Evolutionary conservation across 345 rosid species (phyloP).

Genomic region (Eucalyptus microcorys): DNA sequence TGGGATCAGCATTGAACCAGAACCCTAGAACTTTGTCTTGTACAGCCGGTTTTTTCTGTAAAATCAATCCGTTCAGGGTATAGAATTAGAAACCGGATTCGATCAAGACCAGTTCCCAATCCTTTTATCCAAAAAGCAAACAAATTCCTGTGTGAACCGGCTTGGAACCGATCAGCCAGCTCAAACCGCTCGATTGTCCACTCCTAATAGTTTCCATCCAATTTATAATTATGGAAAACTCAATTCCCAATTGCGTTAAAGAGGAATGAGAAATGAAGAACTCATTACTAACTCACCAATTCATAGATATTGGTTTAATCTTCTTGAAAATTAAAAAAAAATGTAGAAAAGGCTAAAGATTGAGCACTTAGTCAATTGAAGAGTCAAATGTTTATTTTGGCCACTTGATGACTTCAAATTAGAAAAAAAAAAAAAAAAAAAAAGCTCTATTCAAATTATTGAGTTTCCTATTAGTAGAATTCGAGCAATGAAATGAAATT

Average conservation of each 20-base stretch:
- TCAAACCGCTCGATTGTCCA: rapidly evolving
- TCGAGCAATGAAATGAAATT: neutral
- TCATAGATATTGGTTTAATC: neutral
- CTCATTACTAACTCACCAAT: neutral
- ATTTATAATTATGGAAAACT: neutral
- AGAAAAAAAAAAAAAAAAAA: rapidly evolving
- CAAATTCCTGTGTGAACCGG: rapidly evolving
- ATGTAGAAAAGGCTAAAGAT: neutral
- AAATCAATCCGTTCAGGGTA: neutral
- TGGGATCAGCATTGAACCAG: neutral
- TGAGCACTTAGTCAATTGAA: neutral
- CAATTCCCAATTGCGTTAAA: neutral
- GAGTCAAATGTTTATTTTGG: neutral
- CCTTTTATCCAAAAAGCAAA: neutral
- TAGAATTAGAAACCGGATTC: no score
- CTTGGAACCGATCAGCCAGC: neutral
- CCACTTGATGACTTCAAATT: no score
- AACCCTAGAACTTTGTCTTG: neutral
- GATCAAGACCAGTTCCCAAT: neutral
- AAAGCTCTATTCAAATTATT: neutral
- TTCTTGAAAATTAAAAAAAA: neutral
- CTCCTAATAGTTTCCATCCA: neutral
- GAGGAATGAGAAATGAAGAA: no score
- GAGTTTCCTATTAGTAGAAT: neutral
- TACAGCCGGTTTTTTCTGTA: rapidly evolving